phyloP scores from a whole-genome alignment of 306 rosid genomes.

The Cyamopsis tetragonoloba region DNA sequence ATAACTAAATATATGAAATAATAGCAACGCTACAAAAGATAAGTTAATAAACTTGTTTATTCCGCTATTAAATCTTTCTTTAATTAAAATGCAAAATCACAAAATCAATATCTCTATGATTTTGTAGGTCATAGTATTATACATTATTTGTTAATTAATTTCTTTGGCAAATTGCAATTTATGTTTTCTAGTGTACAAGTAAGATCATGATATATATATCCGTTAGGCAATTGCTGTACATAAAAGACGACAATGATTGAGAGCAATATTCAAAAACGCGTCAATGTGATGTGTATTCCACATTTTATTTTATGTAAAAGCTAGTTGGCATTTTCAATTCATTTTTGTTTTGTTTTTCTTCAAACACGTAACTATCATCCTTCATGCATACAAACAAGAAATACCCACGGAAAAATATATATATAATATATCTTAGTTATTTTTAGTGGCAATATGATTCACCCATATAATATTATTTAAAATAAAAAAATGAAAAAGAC shows the following conservation, averaged over 20 bases:
- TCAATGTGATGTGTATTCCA: background rate
- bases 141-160: too few species aligned
- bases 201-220: too few species aligned
- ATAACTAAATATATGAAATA: too few species aligned
- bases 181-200: too few species aligned
- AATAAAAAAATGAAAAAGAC: background rate
- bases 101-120: too few species aligned
- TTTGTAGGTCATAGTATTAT: too few species aligned
- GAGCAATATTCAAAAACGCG: constrained; percentile 9
- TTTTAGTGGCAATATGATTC: background rate
- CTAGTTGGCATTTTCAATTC: background rate
- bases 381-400: constrained; percentile 8
- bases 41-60: too few species aligned
- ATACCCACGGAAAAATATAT: background rate
- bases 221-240: background rate
- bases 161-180: background rate
- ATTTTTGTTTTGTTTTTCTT: background rate
- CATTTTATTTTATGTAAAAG: background rate
- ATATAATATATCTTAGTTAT: too few species aligned
- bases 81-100: too few species aligned
- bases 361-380: background rate
- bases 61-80: too few species aligned
- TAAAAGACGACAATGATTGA: background rate
- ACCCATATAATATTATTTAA: background rate
- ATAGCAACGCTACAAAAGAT: too few species aligned